A percentile compares a stretch with the other conserved stretches of the same genome.
Conservation (phyloP, 2,329 filamentous ascomycete genomes). For the Xylaria sp. region DNA sequence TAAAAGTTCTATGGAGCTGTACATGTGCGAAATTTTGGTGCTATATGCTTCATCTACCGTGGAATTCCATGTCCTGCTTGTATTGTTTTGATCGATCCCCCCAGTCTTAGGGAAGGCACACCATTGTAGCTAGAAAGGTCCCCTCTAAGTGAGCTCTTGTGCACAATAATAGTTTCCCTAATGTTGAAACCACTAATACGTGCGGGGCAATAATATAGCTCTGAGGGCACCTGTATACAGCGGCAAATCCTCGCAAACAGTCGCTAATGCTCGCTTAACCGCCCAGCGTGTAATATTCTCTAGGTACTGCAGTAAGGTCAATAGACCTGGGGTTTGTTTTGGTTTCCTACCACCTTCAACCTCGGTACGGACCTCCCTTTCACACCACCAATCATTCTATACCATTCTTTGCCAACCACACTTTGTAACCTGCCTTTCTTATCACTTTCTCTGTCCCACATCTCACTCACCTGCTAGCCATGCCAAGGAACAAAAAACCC, state of each 20-base stretch:
- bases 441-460: neutral
- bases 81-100: neutral
- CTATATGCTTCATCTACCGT: neutral
- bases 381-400: neutral
- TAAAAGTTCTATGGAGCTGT: neutral
- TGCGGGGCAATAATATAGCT: constrained; percentile 7
- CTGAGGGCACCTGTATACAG: neutral
- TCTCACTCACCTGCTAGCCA: neutral
- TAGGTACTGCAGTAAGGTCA: neutral
- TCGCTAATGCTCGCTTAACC: constrained; percentile 5
- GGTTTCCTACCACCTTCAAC: neutral
- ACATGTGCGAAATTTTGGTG: neutral
- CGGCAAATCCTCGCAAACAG: neutral
- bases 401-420: neutral
- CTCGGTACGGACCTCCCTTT: neutral
- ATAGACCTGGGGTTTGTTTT: neutral
- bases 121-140: neutral
- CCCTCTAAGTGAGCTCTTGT: neutral
- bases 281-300: neutral
- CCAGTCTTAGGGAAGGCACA: neutral
- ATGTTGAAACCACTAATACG: neutral
- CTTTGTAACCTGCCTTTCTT: neutral
- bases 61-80: neutral
- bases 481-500: constrained; percentile 32
- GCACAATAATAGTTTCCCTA: neutral